Percentiles rank a stretch among this genome's conserved stretches.
Conservation (phyloP, 148 eudicot genomes). For the Dianthus caryophyllus region DNA sequence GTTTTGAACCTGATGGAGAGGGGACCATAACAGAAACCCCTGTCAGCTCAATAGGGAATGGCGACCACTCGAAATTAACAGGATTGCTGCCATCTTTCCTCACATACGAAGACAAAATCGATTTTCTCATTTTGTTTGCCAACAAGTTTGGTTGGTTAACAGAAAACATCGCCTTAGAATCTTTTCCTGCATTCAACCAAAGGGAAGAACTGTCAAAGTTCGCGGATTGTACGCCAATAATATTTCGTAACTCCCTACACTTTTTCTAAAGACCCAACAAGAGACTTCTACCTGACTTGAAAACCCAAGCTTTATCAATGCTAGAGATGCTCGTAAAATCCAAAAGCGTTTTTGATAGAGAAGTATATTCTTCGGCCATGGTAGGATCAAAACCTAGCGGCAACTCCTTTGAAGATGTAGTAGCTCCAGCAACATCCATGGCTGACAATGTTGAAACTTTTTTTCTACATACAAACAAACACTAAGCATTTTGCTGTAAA, state of each 20-base stretch:
- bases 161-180: conserved; percentile 61
- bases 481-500: neutral
- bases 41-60: conserved; percentile 70
- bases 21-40: conserved; percentile 70
- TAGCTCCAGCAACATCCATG: conserved; percentile 45
- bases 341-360: conserved; percentile 58
- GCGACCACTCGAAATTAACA: conserved; percentile 70
- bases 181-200: conserved; percentile 38
- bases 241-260: neutral
- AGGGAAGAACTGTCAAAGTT: neutral
- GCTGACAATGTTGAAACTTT: conserved; percentile 27
- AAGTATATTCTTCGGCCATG: conserved; percentile 54
- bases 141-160: conserved; percentile 70
- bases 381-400: conserved; percentile 43
- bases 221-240: neutral
- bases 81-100: conserved; percentile 33
- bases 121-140: conserved; percentile 72
- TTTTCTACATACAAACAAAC: conserved; percentile 7
- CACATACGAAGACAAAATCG: conserved; percentile 48
- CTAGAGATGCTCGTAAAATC: conserved; percentile 53
- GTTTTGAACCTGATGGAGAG: conserved; percentile 93
- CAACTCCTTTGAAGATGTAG: conserved; percentile 31
- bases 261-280: neutral
- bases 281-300: conserved; percentile 46
- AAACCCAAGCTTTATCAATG: conserved; percentile 70